Base-by-base conservation (phyloP, 1,139 yeast species). In the Saccharomyces hybrid region DNA sequence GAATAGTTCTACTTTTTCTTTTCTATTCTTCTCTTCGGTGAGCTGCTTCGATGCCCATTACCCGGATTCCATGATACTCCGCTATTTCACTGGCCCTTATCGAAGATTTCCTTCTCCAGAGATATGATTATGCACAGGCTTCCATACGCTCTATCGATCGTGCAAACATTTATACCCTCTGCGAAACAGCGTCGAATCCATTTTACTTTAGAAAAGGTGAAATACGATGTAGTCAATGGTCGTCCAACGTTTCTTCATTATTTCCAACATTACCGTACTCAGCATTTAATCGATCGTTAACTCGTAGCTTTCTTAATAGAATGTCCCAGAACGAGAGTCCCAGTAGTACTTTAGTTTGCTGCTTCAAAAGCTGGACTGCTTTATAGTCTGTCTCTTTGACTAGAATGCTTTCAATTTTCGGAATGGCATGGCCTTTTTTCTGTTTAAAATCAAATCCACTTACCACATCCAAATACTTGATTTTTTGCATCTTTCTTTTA, bases 371-470 rank as follows among this genome's bases (percentile, higher is more conserved):
- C n/a, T 27, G 32, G 1, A 61, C 42, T 38, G 19, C 52, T 2
- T 38, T 7, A 42, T 27, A 58, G 53, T 64, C 65, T 2, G 31
- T 6, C 2, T 53, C 44, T 46, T 49, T 57, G 6, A 65, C 52
- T 49, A 66, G 41, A 2, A 66, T 52, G 13, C 60, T 58, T 8
- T 55, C 52, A 4, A 59, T 57, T 2, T 56, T 52, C 1, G 68
- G 67, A 4, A 63, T 54, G 2, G 68, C 68, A 52, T 55, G 62
- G 2, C 67, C 68, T 6, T 63, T 62, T 41, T 54, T 61, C 42
- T 58, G 56, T 47, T 54, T 62, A 48, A 66, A 66, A 56, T 64
- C 59, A 51, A 65, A 66, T 2, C 69, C 69, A 38, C 62, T 59
- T 3, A 66, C 66, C 2, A 64, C 63, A 14, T 64, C 63, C 11